Base-by-base conservation (phyloP, 768 basidiomycete genomes). In the Hirschioporus abietinus region DNA sequence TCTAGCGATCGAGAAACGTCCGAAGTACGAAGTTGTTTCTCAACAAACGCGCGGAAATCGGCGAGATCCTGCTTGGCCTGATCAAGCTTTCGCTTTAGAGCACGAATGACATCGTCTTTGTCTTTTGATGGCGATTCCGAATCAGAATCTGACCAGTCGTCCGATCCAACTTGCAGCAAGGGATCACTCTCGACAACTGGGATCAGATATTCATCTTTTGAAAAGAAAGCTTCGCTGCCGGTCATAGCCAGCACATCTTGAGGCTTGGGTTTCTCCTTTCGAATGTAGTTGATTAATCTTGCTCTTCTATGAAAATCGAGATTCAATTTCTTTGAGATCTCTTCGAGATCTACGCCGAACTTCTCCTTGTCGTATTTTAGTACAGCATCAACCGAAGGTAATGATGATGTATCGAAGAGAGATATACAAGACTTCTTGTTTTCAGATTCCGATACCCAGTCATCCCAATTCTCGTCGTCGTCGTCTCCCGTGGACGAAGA, bases 151-250 rank as follows among this genome's bases (percentile, higher is more conserved):
- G 90, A 88, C 89, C 90, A 89, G 64, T 90, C 86, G 68, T 86
- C 88, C 15, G 84, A 79, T 65, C 88, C 84, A 42, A 88, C 74
- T 70, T 96, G 92, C 25, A 99, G 88, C 15, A 97, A 77, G 1
- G 94, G 91, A 74, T 98, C 96, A 71, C 95, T 90, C 72, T 92
- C 88, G 58, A 97, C 70, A 30, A 85, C 86, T 1, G 96, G 96
- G 57, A 86, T 83, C 24, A 99, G 85, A 72, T 93, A 93, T 65
- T 86, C 85, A 72, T 99, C 96, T 8, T 88, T 85, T 15, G 79
- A 74, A 68, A 96, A 86, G 70, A 93, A 83, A 0, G 81, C 64
- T 73, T 93, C 91, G 0, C 76, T 74, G 24, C 87, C 87, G 34
- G 82, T 83, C 65, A 93, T 71, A 58, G 72, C 72, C n/a, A 73